phyloP scores from a whole-genome alignment of 805 yeast genomes.

The Saccharomycopsis fibuligera region DNA sequence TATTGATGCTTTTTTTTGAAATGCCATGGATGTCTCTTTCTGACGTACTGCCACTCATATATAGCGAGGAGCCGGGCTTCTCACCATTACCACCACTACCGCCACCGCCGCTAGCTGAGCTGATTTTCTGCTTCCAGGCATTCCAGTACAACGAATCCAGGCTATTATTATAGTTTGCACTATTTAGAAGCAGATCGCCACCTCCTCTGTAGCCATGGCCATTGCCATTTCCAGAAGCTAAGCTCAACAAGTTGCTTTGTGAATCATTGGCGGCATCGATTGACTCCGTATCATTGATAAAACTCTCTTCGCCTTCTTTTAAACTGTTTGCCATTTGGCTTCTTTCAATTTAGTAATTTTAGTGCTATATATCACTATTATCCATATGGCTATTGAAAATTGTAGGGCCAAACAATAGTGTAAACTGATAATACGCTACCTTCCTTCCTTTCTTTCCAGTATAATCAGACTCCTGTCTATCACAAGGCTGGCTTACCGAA shows the following conservation, averaged over 20 bases:
- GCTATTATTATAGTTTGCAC: neutral
- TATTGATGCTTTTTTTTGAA: neutral
- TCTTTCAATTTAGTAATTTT: neutral
- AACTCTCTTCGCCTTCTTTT: neutral
- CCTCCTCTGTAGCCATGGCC: neutral
- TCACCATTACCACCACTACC: neutral
- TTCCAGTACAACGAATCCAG: conserved; percentile 11
- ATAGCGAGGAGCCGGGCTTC: neutral
- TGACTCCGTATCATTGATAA: neutral
- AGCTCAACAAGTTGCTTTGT: neutral
- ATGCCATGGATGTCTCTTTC: conserved; percentile 7
- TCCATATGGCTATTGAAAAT: too few relatives aligned
- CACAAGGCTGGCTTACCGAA: too few relatives aligned
- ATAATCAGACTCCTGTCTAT: too few relatives aligned
- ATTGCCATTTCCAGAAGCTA: neutral
- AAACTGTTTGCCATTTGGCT: neutral
- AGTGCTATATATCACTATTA: too few relatives aligned
- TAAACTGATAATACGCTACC: too few relatives aligned
- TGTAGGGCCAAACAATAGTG: too few relatives aligned
- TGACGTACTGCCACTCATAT: conserved; percentile 5
- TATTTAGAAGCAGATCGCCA: neutral
- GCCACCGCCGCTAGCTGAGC: neutral
- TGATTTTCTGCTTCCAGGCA: conserved; percentile 12
- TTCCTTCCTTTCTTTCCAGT: too few relatives aligned
- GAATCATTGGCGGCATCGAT: neutral